These are phyloP conservation scores for Ganoderma boninense DNA, from an alignment of 1,284 basidiomycete genomes.

Conservation along the genomic window DNA sequence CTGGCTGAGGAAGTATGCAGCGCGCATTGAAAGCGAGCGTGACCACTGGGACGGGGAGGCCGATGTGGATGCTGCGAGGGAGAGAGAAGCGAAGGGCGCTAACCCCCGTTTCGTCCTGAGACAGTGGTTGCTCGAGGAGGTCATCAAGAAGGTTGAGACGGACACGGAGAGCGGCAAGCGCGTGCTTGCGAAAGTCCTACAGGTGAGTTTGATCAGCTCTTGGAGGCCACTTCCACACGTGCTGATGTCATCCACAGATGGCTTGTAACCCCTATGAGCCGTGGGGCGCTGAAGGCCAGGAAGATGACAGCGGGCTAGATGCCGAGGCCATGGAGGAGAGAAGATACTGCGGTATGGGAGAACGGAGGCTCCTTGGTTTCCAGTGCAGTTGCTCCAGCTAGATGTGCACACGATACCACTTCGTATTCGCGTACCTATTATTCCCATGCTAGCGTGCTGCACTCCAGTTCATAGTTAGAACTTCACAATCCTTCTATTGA, in stretches of 20 bases:
- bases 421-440: neutral
- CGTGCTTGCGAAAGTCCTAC: slow-evolving; percentile 77
- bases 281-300: slow-evolving; percentile 77
- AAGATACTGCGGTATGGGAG: slow-evolving; percentile 82
- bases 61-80: slow-evolving; percentile 52
- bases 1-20: slow-evolving; percentile 78
- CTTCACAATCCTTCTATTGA: neutral
- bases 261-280: slow-evolving; percentile 79
- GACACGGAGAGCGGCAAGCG: slow-evolving; percentile 66
- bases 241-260: slow-evolving; percentile 65
- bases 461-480: neutral
- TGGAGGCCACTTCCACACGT: slow-evolving; percentile 28
- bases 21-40: slow-evolving; percentile 65
- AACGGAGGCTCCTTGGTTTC: slow-evolving; percentile 82
- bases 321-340: slow-evolving; percentile 77
- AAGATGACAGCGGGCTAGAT: slow-evolving; percentile 52
- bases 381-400: slow-evolving; percentile 93
- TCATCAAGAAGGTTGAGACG: slow-evolving; percentile 76
- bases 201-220: slow-evolving; percentile 49
- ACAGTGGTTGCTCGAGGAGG: slow-evolving; percentile 94
- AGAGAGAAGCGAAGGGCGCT: slow-evolving; percentile 54
- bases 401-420: slow-evolving; percentile 28
- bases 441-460: neutral
- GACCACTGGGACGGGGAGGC: slow-evolving; percentile 48
- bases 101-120: slow-evolving; percentile 92